Conservation (phyloP, 2,329 filamentous ascomycete genomes). For the Aspergillus pseudotamarii region DNA sequence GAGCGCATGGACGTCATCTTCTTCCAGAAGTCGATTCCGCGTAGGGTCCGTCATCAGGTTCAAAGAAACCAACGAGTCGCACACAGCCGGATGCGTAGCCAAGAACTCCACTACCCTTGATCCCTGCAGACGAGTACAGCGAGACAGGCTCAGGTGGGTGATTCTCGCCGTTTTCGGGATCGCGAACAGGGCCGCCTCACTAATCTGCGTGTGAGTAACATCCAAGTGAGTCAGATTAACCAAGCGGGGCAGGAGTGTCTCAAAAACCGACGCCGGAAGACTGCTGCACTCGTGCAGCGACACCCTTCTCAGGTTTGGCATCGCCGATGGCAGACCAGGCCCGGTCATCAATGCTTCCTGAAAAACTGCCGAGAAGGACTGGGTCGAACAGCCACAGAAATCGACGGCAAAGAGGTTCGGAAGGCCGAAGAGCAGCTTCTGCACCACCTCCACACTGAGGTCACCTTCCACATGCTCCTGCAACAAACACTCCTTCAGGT, state of each 20-base stretch:
- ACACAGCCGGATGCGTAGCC: conserved; percentile 69
- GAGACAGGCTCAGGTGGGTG: conserved; percentile 77
- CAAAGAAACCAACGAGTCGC: conserved; percentile 66
- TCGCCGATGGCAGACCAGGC: conserved; percentile 52
- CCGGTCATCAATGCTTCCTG: conserved; percentile 53
- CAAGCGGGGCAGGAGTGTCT: conserved; percentile 71
- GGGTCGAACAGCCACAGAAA: conserved; percentile 74
- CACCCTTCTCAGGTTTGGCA: conserved; percentile 65
- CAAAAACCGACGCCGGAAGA: conserved; percentile 68
- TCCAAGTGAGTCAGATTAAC: conserved; percentile 74
- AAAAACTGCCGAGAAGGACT: conserved; percentile 68
- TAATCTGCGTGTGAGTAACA: conserved; percentile 76
- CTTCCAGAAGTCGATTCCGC: conserved; percentile 70
- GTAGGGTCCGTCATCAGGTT: conserved; percentile 73
- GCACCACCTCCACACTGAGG: conserved; percentile 67
- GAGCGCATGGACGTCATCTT: conserved; percentile 65
- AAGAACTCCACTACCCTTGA: conserved; percentile 71
- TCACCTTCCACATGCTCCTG: conserved; percentile 83
- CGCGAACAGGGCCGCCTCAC: conserved; percentile 67
- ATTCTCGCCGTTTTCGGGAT: conserved; percentile 73
- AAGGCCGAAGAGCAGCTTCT: conserved; percentile 70
- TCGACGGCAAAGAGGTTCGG: conserved; percentile 69
- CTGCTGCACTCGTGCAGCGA: conserved; percentile 79
- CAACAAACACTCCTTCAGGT: conserved; percentile 74
- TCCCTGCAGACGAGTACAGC: conserved; percentile 71